Percentiles rank a stretch among this genome's conserved stretches.
Conservation (phyloP, 495 filamentous ascomycete genomes). For the Penicillium tannophilum region DNA sequence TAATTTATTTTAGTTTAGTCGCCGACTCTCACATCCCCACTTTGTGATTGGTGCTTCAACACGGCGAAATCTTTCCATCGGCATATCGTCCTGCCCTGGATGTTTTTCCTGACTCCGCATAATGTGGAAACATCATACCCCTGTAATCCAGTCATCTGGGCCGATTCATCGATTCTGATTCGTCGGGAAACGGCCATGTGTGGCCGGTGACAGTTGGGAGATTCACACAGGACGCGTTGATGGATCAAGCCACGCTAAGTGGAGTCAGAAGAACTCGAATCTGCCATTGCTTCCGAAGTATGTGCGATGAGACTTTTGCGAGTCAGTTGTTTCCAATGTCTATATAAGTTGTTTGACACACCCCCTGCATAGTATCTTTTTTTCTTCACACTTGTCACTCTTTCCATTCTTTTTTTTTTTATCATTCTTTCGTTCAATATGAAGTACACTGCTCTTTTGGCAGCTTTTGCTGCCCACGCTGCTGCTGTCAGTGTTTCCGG, state of each 20-base stretch:
- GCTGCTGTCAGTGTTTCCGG: slow-evolving; percentile 38
- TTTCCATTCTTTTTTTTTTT: slow-evolving; percentile 1
- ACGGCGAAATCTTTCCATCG: background rate
- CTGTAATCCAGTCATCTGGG: background rate
- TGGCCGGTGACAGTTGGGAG: background rate
- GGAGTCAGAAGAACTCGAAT: background rate
- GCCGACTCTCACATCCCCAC: background rate
- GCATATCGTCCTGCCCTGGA: background rate
- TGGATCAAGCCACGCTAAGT: background rate
- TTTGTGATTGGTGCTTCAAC: background rate
- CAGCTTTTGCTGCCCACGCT: slow-evolving; percentile 29
- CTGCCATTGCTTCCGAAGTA: background rate
- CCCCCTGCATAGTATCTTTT: background rate
- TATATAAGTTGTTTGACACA: slow-evolving; percentile 1
- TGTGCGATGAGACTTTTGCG: background rate
- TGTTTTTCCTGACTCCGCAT: background rate
- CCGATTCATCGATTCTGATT: background rate
- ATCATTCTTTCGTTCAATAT: slow-evolving; percentile 15
- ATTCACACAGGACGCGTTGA: background rate
- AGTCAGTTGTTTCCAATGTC: background rate
- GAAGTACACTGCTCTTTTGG: slow-evolving; percentile 22
- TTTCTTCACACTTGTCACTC: slow-evolving; percentile 1
- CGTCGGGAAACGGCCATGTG: background rate
- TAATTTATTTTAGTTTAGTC: background rate
- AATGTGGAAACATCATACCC: background rate